Base-by-base conservation (phyloP, 257 asterid genomes). In the Primulina eburnea region DNA sequence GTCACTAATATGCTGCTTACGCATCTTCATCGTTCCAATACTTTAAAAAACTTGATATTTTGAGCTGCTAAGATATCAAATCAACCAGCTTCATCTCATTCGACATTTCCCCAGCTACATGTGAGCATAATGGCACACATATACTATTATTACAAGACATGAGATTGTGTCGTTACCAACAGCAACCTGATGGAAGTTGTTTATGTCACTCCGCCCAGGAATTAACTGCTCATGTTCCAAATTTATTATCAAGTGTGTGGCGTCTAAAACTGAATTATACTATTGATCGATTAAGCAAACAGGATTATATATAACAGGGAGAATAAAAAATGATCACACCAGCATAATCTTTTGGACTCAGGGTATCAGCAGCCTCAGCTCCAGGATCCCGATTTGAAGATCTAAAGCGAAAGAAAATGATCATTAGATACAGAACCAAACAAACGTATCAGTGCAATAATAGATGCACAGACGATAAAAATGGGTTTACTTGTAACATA, bases 361-460 rank as follows among this genome's bases (percentile, higher is more conserved):
- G 86, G 55, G 88, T 33, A 70, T 94, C 96, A 53, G 80, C 81
- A 69, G 87, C 86, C 83, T 82, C 86, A 69, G 92, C 95, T 65
- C 96, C 95, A 73, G 95, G 99, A 84, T 89, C 99, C 75, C 86
- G 85, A 81, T 84, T 81, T 55, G 97, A 89, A 47, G 99, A 90
- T 78, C 99, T 93, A 75, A 70, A 71, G 58, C 24, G 59, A 57
- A 64, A 52, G 60, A 57, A 58, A 71, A 37, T 73, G 53, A 58
- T 11, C 65, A 53, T 35, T 65, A 21, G 7, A 67, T 61, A 35
- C 68, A 33, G 67, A 66, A 62, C 65, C 70, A 64, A 53, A 35
- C 4, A 8, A 64, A 29, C 8, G 65, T 67, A 16, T 59, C 69
- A 52, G 28, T 14, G n/a, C 40, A 28, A 11, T 40, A 14, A 40